A percentile compares a stretch with the other conserved stretches of the same genome.
Evolutionary conservation across 768 basidiomycete species (phyloP).

Genomic region (Lentinula boryana): DNA sequence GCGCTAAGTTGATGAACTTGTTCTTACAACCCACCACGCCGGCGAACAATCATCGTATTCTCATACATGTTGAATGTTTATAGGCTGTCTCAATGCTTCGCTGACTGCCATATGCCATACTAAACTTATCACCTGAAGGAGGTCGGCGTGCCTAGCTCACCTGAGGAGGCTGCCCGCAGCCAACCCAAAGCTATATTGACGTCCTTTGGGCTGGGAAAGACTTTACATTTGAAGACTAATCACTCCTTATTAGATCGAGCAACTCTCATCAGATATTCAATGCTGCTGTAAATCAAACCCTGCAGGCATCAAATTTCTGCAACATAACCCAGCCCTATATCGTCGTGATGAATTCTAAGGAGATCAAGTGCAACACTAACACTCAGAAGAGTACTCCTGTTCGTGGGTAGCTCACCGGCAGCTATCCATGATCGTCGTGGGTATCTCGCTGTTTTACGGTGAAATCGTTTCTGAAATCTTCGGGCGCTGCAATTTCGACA

Average conservation of each 20-base stretch:
- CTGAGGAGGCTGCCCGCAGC: neutral
- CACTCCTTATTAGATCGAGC: neutral
- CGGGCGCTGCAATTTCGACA: neutral
- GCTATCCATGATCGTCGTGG: constrained; percentile 16
- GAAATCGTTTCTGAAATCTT: neutral
- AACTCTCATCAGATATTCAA: neutral
- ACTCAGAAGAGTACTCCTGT: neutral
- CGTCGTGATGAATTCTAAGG: too few relatives aligned
- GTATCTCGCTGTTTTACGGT: constrained; percentile 13
- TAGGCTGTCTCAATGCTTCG: too few relatives aligned
- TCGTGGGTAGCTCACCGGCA: neutral
- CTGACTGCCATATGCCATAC: neutral
- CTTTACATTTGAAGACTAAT: neutral
- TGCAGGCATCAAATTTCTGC: neutral
- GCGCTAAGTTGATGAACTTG: too few relatives aligned
- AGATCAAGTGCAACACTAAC: too few relatives aligned
- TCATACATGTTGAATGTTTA: too few relatives aligned
- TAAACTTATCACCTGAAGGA: neutral
- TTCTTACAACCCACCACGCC: too few relatives aligned
- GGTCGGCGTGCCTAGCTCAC: neutral
- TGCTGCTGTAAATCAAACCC: neutral
- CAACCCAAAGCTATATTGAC: too few relatives aligned
- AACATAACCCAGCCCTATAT: too few relatives aligned
- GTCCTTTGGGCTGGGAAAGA: neutral
- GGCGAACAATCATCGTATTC: too few relatives aligned